phyloP scores from a whole-genome alignment of 1,139 yeast genomes.

The Candida glucosophila region DNA sequence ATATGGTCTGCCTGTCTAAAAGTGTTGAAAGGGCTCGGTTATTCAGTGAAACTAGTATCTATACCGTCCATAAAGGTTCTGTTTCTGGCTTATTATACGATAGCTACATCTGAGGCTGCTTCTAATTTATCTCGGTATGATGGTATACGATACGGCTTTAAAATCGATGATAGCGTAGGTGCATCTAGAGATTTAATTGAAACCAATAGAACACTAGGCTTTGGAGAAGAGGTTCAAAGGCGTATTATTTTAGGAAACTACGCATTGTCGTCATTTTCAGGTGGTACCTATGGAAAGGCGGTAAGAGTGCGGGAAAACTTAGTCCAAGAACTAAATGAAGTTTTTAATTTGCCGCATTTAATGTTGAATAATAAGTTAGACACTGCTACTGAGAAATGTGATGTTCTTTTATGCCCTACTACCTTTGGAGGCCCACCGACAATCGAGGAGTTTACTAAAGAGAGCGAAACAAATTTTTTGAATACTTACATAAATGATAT shows the following conservation, averaged over 20 bases:
- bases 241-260: slow-evolving; percentile 82
- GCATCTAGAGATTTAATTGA: slow-evolving; percentile 38
- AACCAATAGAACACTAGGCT: slow-evolving; percentile 52
- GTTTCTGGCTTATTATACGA: slow-evolving; percentile 77
- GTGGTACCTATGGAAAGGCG: slow-evolving; percentile 77
- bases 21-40: slow-evolving; percentile 39
- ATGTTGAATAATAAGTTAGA: slow-evolving; percentile 13
- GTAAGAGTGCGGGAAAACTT: slow-evolving; percentile 54
- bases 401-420: slow-evolving; percentile 69
- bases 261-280: slow-evolving; percentile 66
- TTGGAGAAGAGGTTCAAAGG: slow-evolving; percentile 78
- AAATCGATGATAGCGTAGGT: slow-evolving; percentile 14
- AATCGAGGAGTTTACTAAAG: slow-evolving; percentile 28
- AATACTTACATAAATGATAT: slow-evolving; percentile 73
- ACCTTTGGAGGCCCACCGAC: slow-evolving; percentile 53
- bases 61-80: slow-evolving; percentile 61
- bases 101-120: slow-evolving; percentile 91
- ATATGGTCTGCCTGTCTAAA: slow-evolving; percentile 41
- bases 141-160: slow-evolving; percentile 74
- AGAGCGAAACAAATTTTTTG: slow-evolving; percentile 37
- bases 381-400: slow-evolving; percentile 35
- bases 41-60: slow-evolving; percentile 52
- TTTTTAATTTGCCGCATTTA: slow-evolving; percentile 49
- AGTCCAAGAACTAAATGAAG: slow-evolving; percentile 54
- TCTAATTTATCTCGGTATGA: slow-evolving; percentile 87